Base-by-base conservation (phyloP, 2,329 filamentous ascomycete species). In the Trichoderma sp. region DNA sequence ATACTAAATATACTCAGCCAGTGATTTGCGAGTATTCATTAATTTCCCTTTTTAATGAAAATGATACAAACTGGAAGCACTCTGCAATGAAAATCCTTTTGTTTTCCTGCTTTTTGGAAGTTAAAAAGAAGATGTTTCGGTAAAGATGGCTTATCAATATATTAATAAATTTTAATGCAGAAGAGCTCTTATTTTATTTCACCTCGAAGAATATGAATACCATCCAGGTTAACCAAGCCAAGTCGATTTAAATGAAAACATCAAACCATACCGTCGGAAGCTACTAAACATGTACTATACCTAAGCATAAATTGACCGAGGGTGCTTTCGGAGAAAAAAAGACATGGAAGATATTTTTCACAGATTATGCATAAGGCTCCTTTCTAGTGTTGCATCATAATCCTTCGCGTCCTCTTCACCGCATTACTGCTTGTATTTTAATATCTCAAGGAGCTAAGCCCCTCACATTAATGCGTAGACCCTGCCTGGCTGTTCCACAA, bases 391-490 rank as follows among this genome's bases (percentile, higher is more conserved):
- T 43, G 40, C n/a, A 43, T 43, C 19, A 19, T 43, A 43, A 43
- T 43, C 16, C 40, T 43, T 21, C 19, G 29, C 33, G 10, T 21
- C 29, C 31, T 21, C 55, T 35, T 57, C 40, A 43, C 40, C 40
- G 40, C 16, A 43, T n/a, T 5, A n/a, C 55, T 57, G n/a, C 47
- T 16, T 7, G 55, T 35, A 21, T 13, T 49, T 16, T 31, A 40
- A 47, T 61, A 47, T 49, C 37, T 21, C 40, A 47, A 31, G 21
- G 27, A 13, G 31, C 47, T 6, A 3, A 21, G 37, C 58, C 58
- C 58, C 58, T 61, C 58, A 43, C 13, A 19, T 49, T 61, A 24
- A 61, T 31, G 27, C 37, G 47, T 8, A 61, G 10, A 31, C 43
- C 58, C 19, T 61, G 37, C 58, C 40, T 47, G 19, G n/a, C n/a